Evolutionary conservation across 176 grass and related monocot genomes (phyloP), one percentile per base, ranked within the genome.

Genomic region (Carex kokanica): DNA sequence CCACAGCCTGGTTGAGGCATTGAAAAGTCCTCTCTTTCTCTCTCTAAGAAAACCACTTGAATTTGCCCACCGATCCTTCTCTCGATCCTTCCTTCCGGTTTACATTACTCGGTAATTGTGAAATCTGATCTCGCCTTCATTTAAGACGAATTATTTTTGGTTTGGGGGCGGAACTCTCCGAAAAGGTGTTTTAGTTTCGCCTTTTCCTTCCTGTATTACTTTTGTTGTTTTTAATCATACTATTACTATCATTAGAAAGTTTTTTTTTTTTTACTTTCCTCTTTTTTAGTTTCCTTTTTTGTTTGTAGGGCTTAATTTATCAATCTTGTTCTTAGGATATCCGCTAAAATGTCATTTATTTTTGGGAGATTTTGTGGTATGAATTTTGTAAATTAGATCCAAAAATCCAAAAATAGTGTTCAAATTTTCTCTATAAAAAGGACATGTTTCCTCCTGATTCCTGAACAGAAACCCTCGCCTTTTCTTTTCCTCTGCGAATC

Each of bases 261-360:
- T n/a, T n/a, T n/a, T n/a, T n/a, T n/a, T n/a, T n/a, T n/a, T n/a
- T n/a, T n/a, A n/a, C n/a, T n/a, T n/a, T n/a, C n/a, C n/a, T n/a
- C n/a, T n/a, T n/a, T n/a, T n/a, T n/a, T n/a, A n/a, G 18, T 52
- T 52, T 14, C 70, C 43, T 16, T 53, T 52, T 27, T 74, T 74
- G 24, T 11, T 74, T 20, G 2, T 29, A 15, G 32, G 25, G 32
- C 5, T 32, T 71, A 8, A 68, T 45, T 71, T 20, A 43, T 71
- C 67, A 71, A 71, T 71, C 15, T 45, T 71, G 67, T 71, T 43
- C 32, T 41, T 71, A 74, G 71, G 18, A 74, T 52, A 74, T 52
- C 45, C 71, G 41, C n/a, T 74, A 12, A 52, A 51, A 27, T 74
- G 1, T 53, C 66, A 53, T 74, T 25, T 15, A 6, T 74, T 74